Percentiles rank a stretch among this genome's conserved stretches.
phyloP scores from a whole-genome alignment of 176 grass and related monocot species.

The Hordeum vulgare region MorexV3_pseudomolecules_assembly NC_058518.1:194687997-194688496 shows the following conservation, averaged over 20 bases:
- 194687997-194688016: conserved; percentile 21
- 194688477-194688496: neutral
- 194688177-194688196: conserved; percentile 35
- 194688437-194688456: conserved; percentile 67
- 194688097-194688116: neutral
- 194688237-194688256: conserved; percentile 83
- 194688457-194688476: conserved; percentile 81
- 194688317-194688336: neutral
- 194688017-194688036: conserved; percentile 12
- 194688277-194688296: conserved; percentile 87
- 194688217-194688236: conserved; percentile 72
- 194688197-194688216: conserved; percentile 46
- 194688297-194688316: conserved; percentile 15
- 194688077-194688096: neutral
- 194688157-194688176: neutral
- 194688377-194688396: conserved; percentile 47
- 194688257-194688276: conserved; percentile 64
- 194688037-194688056: conserved; percentile 23
- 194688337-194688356: neutral
- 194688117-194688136: neutral
- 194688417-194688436: conserved; percentile 81
- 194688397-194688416: conserved; percentile 81
- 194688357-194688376: conserved; percentile 3
- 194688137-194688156: neutral
- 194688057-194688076: conserved; percentile 30